phyloP scores from a whole-genome alignment of 1,284 basidiomycete species.

The Puccinia coronata region DNA sequence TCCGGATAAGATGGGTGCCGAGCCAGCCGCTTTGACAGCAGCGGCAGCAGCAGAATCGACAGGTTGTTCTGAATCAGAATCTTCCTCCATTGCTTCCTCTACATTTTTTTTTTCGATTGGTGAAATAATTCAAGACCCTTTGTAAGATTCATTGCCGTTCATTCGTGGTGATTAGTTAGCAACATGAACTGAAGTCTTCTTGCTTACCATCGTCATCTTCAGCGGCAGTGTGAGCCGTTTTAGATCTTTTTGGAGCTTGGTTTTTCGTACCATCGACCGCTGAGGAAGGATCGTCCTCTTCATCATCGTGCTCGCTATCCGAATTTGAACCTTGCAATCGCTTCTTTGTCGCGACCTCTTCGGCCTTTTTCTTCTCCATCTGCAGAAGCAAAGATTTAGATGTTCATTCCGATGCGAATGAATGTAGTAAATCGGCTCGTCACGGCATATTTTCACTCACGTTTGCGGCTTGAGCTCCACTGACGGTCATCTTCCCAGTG shows the following conservation, averaged over 20 bases:
- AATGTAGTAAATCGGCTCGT: background rate
- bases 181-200: background rate
- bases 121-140: background rate
- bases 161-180: background rate
- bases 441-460: background rate
- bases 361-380: constrained; percentile 47
- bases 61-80: constrained; percentile 50
- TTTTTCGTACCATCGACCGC: constrained; percentile 7
- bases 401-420: background rate
- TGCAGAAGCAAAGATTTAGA: background rate
- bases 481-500: constrained; percentile 38
- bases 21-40: constrained; percentile 46
- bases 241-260: constrained; percentile 17
- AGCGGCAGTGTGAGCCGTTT: constrained; percentile 21
- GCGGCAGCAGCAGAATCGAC: constrained; percentile 49
- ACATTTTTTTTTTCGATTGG: too few relatives aligned
- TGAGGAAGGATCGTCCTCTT: constrained; percentile 9
- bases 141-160: background rate
- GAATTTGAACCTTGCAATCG: constrained; percentile 31
- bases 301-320: constrained; percentile 39
- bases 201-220: constrained; percentile 44
- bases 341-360: constrained; percentile 41
- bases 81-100: constrained; percentile 51
- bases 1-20: constrained; percentile 46
- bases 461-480: constrained; percentile 47